Evolutionary conservation across 2,329 filamentous ascomycete genomes (phyloP).

Genomic region (Dactylellina parvicollis): DNA sequence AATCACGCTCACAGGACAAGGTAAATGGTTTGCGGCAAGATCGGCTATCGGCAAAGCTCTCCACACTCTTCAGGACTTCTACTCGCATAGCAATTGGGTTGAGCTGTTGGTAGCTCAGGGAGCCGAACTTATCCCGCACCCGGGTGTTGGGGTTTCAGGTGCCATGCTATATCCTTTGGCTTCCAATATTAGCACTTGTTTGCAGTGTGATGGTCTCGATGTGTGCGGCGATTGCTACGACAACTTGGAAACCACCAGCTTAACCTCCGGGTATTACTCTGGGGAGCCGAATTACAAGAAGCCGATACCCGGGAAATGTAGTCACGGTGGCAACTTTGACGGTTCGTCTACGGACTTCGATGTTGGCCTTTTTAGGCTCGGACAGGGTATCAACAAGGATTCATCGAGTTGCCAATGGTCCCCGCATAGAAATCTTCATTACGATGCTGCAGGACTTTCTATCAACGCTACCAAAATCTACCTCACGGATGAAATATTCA

Average conservation of each 20-base stretch:
- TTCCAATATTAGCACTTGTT: conserved; percentile 11
- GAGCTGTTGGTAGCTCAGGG: conserved; percentile 6
- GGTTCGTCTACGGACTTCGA: neutral
- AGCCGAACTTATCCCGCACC: conserved; percentile 10
- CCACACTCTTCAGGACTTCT: conserved; percentile 49
- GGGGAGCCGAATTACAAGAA: conserved; percentile 28
- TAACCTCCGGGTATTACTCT: conserved; percentile 42
- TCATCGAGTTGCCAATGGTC: conserved; percentile 17
- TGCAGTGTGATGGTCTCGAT: neutral
- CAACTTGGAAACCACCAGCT: conserved; percentile 4
- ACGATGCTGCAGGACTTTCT: neutral
- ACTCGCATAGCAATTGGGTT: conserved; percentile 46
- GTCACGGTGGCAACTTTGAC: conserved; percentile 38
- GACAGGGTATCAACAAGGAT: conserved; percentile 52
- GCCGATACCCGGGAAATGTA: conserved; percentile 18
- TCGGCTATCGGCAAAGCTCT: conserved; percentile 36
- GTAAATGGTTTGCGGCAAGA: conserved; percentile 20
- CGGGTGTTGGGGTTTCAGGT: conserved; percentile 28
- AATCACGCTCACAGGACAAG: neutral
- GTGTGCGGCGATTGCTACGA: conserved; percentile 11
- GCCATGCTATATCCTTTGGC: conserved; percentile 32
- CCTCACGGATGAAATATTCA: conserved; percentile 9
- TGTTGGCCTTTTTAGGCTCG: neutral
- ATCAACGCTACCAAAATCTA: conserved; percentile 26
- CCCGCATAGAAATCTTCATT: conserved; percentile 23